These are phyloP conservation scores for Taphrina betulina DNA, from an alignment of 1,139 yeast genomes.

Conservation along the genomic window DNA sequence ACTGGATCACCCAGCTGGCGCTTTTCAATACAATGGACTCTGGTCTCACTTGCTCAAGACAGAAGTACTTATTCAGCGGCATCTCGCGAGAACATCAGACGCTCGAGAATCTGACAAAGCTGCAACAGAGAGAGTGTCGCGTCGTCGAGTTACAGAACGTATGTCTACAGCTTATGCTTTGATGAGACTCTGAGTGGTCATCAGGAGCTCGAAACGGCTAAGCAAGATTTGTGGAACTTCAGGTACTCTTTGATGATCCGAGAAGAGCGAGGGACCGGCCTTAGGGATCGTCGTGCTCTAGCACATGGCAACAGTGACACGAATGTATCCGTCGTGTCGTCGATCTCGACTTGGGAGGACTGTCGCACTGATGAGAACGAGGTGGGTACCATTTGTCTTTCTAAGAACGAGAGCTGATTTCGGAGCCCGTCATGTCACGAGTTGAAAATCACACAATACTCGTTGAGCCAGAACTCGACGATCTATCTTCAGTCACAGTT, in stretches of 20 bases:
- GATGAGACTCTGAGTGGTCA: too few relatives aligned
- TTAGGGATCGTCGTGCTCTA: background rate
- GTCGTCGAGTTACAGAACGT: constrained; percentile 2
- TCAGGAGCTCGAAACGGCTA: constrained; percentile 19
- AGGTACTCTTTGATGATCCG: constrained; percentile 6
- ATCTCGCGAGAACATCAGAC: constrained; percentile 20
- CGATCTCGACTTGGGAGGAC: too few relatives aligned
- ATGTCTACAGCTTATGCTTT: background rate
- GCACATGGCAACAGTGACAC: too few relatives aligned
- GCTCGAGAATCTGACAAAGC: constrained; percentile 12
- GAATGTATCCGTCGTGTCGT: too few relatives aligned
- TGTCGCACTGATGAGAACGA: too few relatives aligned
- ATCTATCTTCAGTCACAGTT: too few relatives aligned
- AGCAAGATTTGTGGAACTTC: constrained; percentile 19
- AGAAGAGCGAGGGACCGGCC: background rate
- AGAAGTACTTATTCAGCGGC: constrained; percentile 18
- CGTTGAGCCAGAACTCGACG: too few relatives aligned
- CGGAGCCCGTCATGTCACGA: too few relatives aligned
- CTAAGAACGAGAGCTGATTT: too few relatives aligned
- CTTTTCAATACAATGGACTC: background rate
- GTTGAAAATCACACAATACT: too few relatives aligned
- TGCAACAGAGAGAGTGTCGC: constrained; percentile 9
- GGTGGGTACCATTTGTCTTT: too few relatives aligned
- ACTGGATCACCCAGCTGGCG: too few relatives aligned
- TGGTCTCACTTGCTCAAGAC: constrained; percentile 22